A percentile compares a stretch with the other conserved stretches of the same genome.
Conservation (phyloP, 2,329 filamentous ascomycete species). For the Aspergillus jensenii region DNA sequence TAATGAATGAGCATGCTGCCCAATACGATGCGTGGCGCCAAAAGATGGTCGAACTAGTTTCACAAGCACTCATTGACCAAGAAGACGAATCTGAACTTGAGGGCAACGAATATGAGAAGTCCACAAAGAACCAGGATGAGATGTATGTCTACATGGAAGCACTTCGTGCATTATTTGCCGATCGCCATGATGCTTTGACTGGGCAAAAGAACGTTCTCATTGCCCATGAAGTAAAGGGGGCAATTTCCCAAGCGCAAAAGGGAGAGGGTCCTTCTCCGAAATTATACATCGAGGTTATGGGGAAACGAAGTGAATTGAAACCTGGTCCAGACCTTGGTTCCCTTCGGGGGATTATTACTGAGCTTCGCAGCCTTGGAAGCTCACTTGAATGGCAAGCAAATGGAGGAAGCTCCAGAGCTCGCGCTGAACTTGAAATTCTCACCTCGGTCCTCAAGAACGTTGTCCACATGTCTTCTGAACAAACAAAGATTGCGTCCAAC, state of each 20-base stretch:
- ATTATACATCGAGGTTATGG: slow-evolving; percentile 53
- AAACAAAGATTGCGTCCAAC: slow-evolving; percentile 51
- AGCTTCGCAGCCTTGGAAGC: slow-evolving; percentile 64
- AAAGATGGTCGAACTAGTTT: slow-evolving; percentile 68
- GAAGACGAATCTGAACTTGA: slow-evolving; percentile 73
- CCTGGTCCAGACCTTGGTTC: slow-evolving; percentile 57
- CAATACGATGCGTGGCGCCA: slow-evolving; percentile 74
- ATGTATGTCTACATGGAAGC: slow-evolving; percentile 83
- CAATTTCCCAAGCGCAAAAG: slow-evolving; percentile 60
- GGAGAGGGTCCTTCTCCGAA: slow-evolving; percentile 71
- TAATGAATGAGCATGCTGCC: slow-evolving; percentile 70
- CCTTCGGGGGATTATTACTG: slow-evolving; percentile 67
- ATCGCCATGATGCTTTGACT: slow-evolving; percentile 73
- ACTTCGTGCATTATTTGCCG: slow-evolving; percentile 72
- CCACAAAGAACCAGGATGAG: slow-evolving; percentile 83
- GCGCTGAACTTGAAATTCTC: slow-evolving; percentile 65
- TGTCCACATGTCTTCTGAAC: slow-evolving; percentile 52
- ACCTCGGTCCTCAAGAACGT: slow-evolving; percentile 62
- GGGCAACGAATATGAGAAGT: slow-evolving; percentile 86
- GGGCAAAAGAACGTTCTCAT: slow-evolving; percentile 76
- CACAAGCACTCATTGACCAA: slow-evolving; percentile 77
- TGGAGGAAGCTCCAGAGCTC: slow-evolving; percentile 55
- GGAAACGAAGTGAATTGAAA: slow-evolving; percentile 45
- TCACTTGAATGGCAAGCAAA: slow-evolving; percentile 60
- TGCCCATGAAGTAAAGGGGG: slow-evolving; percentile 67